Evolutionary conservation across 2,329 filamentous ascomycete genomes (phyloP), one percentile per base, ranked within the genome.

Genomic region (Fusarium lateritium): DNA sequence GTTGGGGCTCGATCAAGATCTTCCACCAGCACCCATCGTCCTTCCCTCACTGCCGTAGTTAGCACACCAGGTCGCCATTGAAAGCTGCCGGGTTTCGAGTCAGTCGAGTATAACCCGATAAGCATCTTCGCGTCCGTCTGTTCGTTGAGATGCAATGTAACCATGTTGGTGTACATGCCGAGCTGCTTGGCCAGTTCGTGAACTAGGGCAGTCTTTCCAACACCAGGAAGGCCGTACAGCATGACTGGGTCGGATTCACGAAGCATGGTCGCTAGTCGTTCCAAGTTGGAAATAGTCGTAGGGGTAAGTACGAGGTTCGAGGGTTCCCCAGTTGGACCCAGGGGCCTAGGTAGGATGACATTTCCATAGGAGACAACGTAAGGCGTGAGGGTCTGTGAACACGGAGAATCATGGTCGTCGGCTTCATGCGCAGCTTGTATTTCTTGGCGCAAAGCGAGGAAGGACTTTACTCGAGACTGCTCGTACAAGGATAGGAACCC

Each of bases 111-210:
- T 77, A 98, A 89, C 5, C 96, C 96, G 67, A 99, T 89, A 40
- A 99, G 88, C 83, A 97, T 92, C 79, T 99, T 99, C 1, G 95
- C 94, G 80, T 99, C 96, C 4, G 94, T 98, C 79, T 99, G 97
- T 79, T 98, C 96, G 77, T 99, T 99, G 34, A 99, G 84, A 79
- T 99, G 95, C 31, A 99, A 85, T 5, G 95, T 98, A 53, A 99
- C 92, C 89, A 99, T 94, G 62, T 88, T 89, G 7, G 90, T 87
- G 22, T 92, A 88, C 80, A 93, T 93, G 65, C 92, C 92, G 56
- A 98, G 87, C 71, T 91, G 88, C 73, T 88, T 88, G 24, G 95
- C 94, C 63, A 95, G 87, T 77, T 98, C 91, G 69, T 93, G 92
- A 15, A 97, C 88, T 21, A 97, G 80, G 1, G 93, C 90, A 0